A percentile compares a stretch with the other conserved stretches of the same genome.
These are phyloP conservation scores for Tremella mesenterica DNA, from an alignment of 768 basidiomycete genomes.

Conservation along the genomic window DNA sequence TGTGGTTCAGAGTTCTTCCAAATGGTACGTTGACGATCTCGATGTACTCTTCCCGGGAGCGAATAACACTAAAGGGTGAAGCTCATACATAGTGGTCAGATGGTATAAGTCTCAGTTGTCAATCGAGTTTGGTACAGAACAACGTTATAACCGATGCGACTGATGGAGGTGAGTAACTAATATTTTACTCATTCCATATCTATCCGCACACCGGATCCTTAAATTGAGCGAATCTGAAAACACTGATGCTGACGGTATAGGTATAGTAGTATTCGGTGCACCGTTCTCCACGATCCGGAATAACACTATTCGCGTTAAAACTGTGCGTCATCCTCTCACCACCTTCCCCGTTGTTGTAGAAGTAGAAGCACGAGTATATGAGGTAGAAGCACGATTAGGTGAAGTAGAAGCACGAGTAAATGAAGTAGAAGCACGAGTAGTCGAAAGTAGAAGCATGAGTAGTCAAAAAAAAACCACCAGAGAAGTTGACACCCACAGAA, in stretches of 20 bases:
- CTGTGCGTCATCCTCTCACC: conserved; percentile 8
- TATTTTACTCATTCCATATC: not conserved
- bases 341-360: too few relatives aligned
- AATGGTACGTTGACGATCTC: conserved; percentile 13
- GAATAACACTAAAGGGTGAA: too few relatives aligned
- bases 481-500: conserved; percentile 15
- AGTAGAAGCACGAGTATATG: too few relatives aligned
- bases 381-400: too few relatives aligned
- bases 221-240: too few relatives aligned
- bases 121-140: conserved; percentile 30
- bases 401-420: too few relatives aligned
- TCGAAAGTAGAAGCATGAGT: not conserved
- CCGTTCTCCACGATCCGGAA: conserved; percentile 31
- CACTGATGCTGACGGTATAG: conserved; percentile 5
- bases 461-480: too few relatives aligned
- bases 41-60: too few relatives aligned
- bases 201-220: too few relatives aligned
- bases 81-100: conserved; percentile 38
- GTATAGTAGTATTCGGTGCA: conserved; percentile 40
- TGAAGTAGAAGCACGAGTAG: too few relatives aligned
- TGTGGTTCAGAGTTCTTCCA: conserved; percentile 37
- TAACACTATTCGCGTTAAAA: conserved; percentile 36
- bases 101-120: conserved; percentile 41
- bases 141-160: conserved; percentile 38
- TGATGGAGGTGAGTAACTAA: conserved; percentile 19